Conservation (phyloP, 345 rosid species). For the Citrus australasica region DNA sequence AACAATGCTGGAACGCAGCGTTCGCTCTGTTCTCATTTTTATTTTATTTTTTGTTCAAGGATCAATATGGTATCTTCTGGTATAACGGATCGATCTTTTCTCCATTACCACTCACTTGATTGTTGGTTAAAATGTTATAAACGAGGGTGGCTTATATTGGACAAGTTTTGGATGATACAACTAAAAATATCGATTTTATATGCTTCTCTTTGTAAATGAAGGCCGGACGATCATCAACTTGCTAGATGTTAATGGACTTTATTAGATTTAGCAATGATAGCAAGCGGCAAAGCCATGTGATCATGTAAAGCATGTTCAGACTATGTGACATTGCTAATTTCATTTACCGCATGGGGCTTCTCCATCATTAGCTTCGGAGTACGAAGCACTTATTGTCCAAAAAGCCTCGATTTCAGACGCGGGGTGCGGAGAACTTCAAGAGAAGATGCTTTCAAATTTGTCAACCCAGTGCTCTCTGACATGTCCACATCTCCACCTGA, state of each 20-base stretch:
- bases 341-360: not conserved
- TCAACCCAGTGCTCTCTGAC: slow-evolving; percentile 26
- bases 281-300: not conserved
- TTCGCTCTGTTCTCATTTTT: too few relatives aligned
- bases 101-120: too few relatives aligned
- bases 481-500: slow-evolving; percentile 28
- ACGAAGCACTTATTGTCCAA: not conserved
- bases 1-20: not conserved
- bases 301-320: too few relatives aligned
- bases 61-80: not conserved
- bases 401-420: slow-evolving; percentile 20
- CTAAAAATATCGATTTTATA: not conserved
- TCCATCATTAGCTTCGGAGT: too few relatives aligned
- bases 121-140: too few relatives aligned
- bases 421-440: slow-evolving; percentile 34
- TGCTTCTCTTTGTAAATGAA: not conserved
- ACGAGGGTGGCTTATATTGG: not conserved
- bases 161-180: not conserved
- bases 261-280: not conserved
- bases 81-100: too few relatives aligned
- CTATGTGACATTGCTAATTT: not conserved
- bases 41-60: too few relatives aligned
- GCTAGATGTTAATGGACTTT: not conserved
- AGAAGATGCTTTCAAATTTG: slow-evolving; percentile 38
- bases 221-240: not conserved